Percentiles rank a stretch among this genome's conserved stretches.
phyloP scores from a whole-genome alignment of 768 basidiomycete species.

The Tylopilus balloui region DNA sequence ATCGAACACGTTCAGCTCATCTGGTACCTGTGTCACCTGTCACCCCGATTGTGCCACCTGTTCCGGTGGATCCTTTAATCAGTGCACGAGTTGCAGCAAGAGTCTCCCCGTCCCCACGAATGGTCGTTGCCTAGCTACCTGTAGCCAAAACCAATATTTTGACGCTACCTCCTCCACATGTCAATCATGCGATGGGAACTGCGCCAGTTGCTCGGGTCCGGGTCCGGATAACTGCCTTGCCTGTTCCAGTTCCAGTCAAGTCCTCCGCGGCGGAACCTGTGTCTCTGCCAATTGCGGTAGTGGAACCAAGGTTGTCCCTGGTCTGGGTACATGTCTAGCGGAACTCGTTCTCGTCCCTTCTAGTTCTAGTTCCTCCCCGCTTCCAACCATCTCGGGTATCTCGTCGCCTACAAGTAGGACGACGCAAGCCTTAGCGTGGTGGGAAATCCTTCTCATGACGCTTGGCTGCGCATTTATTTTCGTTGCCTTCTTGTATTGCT shows the following conservation, averaged over 20 bases:
- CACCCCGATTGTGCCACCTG: conserved; percentile 87
- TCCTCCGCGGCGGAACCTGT: conserved; percentile 65
- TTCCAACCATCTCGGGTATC: conserved; percentile 57
- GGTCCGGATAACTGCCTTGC: conserved; percentile 68
- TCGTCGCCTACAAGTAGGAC: conserved; percentile 42
- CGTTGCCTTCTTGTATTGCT: conserved; percentile 58
- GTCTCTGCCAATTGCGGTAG: conserved; percentile 56
- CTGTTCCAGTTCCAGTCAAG: conserved; percentile 57
- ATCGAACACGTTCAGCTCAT: conserved; percentile 60
- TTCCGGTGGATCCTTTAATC: conserved; percentile 70
- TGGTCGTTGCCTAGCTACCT: conserved; percentile 76
- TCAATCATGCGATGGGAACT: conserved; percentile 68
- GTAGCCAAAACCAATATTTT: conserved; percentile 67
- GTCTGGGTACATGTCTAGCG: conserved; percentile 76
- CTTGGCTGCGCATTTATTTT: conserved; percentile 80
- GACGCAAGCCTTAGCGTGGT: conserved; percentile 56
- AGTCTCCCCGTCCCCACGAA: conserved; percentile 66
- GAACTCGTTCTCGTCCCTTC: conserved; percentile 59
- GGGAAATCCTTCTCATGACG: conserved; percentile 82
- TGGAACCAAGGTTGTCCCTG: conserved; percentile 53
- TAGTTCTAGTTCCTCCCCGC: conserved; percentile 31
- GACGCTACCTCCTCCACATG: conserved; percentile 62
- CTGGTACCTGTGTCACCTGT: conserved; percentile 66
- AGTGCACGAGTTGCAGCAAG: conserved; percentile 70
- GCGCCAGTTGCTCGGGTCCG: conserved; percentile 71